Conservation (phyloP, 2,329 filamentous ascomycete genomes). For the Exophiala xenobiotica region DNA sequence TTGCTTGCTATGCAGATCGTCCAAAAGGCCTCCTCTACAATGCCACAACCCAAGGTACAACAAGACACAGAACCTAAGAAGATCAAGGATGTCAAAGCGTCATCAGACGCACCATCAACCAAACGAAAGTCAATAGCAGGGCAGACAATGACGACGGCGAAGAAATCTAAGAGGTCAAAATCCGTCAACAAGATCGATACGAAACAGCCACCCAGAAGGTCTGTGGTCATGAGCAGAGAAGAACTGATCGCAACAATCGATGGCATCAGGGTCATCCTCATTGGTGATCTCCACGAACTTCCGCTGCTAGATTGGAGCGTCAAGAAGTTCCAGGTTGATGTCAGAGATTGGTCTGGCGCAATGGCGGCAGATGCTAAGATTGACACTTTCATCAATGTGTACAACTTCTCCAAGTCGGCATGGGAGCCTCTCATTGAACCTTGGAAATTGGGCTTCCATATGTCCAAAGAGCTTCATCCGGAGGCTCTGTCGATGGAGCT, state of each 20-base stretch:
- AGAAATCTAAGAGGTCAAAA: slow-evolving; percentile 47
- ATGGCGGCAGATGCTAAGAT: slow-evolving; percentile 87
- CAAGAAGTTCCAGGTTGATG: slow-evolving; percentile 80
- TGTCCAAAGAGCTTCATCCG: slow-evolving; percentile 73
- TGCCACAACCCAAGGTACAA: slow-evolving; percentile 45
- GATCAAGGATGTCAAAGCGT: slow-evolving; percentile 44
- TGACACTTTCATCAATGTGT: slow-evolving; percentile 92
- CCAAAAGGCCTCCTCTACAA: slow-evolving; percentile 68
- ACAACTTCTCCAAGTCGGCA: slow-evolving; percentile 98
- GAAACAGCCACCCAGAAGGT: slow-evolving; percentile 46
- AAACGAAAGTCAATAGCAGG: slow-evolving; percentile 52
- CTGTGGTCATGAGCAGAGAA: slow-evolving; percentile 65
- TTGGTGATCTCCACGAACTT: slow-evolving; percentile 92
- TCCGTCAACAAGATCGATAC: slow-evolving; percentile 41
- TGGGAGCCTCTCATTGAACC: slow-evolving; percentile 97
- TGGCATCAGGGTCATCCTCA: slow-evolving; percentile 86
- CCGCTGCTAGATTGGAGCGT: slow-evolving; percentile 92
- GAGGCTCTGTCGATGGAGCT: slow-evolving; percentile 80
- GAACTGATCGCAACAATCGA: slow-evolving; percentile 83
- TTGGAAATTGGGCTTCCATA: slow-evolving; percentile 89
- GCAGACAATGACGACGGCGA: slow-evolving; percentile 45
- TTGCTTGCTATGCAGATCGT: slow-evolving; percentile 90
- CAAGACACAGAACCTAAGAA: slow-evolving; percentile 56
- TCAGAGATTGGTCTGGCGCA: slow-evolving; percentile 86
- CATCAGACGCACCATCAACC: slow-evolving; percentile 37